phyloP scores from a whole-genome alignment of 495 filamentous ascomycete genomes.

The Letharia lupina region DNA sequence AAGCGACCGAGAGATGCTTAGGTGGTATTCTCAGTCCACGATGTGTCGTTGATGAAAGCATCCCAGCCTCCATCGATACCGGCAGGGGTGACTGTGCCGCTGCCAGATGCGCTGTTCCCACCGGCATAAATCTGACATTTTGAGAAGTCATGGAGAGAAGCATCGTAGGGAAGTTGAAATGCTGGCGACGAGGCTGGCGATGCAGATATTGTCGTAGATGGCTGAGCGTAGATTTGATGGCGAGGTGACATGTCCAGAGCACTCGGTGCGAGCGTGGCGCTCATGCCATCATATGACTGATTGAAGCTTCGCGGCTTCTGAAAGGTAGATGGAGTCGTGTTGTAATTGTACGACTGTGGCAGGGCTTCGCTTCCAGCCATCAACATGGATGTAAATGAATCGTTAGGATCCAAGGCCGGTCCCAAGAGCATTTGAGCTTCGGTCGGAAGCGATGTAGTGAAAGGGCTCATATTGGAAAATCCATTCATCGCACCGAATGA shows the following conservation, averaged over 20 bases:
- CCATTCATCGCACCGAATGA: slow-evolving; percentile 22
- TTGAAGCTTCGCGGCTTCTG: slow-evolving; percentile 25
- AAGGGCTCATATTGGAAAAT: slow-evolving; percentile 29
- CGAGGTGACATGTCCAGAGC: slow-evolving; percentile 27
- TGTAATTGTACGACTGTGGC: slow-evolving; percentile 32
- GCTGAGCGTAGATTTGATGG: slow-evolving; percentile 14
- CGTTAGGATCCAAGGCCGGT: slow-evolving; percentile 34
- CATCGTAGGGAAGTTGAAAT: slow-evolving; percentile 18
- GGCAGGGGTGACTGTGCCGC: slow-evolving; percentile 24
- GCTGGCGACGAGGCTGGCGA: slow-evolving; percentile 17
- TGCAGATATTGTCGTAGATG: slow-evolving; percentile 14
- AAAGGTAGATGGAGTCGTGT: slow-evolving; percentile 24
- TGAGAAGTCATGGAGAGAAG: slow-evolving; percentile 19
- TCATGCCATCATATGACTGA: slow-evolving; percentile 28
- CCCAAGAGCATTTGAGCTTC: slow-evolving; percentile 44
- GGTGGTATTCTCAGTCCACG: slow-evolving; percentile 23
- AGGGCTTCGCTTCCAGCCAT: slow-evolving; percentile 36
- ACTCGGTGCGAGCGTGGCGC: slow-evolving; percentile 27
- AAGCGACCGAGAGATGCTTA: slow-evolving; percentile 7
- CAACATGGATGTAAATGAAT: slow-evolving; percentile 35
- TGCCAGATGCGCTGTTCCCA: slow-evolving; percentile 21
- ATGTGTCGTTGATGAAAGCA: slow-evolving; percentile 26
- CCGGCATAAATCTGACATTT: slow-evolving; percentile 18
- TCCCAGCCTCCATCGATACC: slow-evolving; percentile 27
- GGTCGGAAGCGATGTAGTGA: slow-evolving; percentile 39